These are phyloP conservation scores for Fusarium papillatum DNA, from an alignment of 2,329 filamentous ascomycete species.

Conservation along the genomic window DNA sequence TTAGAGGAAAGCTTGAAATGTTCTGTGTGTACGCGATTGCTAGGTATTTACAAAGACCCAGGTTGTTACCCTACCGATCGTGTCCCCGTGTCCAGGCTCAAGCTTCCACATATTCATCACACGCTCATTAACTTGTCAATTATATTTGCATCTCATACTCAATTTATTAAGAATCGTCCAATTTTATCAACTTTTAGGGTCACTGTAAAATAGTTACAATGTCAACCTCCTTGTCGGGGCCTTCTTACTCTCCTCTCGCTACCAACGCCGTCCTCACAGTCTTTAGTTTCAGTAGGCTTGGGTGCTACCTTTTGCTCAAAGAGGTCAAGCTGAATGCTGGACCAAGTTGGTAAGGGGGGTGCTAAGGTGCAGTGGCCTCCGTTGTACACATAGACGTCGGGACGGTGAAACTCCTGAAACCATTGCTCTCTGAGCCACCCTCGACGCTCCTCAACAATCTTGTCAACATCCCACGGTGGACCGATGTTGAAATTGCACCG, in stretches of 20 bases:
- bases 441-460: background rate
- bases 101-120: background rate
- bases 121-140: background rate
- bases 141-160: background rate
- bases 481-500: constrained; percentile 8
- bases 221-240: background rate
- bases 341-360: background rate
- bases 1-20: background rate
- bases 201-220: background rate
- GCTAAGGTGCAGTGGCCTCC: background rate
- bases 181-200: background rate
- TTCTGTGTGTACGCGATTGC: background rate
- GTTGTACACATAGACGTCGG: background rate
- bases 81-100: background rate
- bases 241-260: background rate
- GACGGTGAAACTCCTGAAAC: background rate
- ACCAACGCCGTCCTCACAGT: background rate
- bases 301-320: background rate
- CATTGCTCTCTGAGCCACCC: background rate
- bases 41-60: background rate
- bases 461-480: background rate
- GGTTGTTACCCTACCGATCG: background rate
- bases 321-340: background rate
- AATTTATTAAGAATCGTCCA: background rate
- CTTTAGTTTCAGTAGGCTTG: background rate